These are phyloP conservation scores for Porpolomopsis calyptriformis DNA, from an alignment of 768 basidiomycete genomes.

Conservation along the genomic window DNA sequence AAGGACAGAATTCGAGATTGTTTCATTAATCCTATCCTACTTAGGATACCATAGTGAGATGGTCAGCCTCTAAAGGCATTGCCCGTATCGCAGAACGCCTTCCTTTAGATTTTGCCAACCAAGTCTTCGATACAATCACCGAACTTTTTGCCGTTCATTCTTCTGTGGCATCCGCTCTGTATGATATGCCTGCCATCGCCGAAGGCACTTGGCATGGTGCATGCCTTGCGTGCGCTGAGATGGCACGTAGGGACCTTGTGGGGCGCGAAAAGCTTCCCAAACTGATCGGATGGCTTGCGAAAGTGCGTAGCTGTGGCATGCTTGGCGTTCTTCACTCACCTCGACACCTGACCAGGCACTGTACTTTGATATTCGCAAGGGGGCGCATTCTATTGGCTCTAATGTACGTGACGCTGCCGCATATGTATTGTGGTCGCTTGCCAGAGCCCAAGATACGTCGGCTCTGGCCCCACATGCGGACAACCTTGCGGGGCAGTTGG, in stretches of 20 bases:
- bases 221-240: slow-evolving; percentile 84
- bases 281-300: slow-evolving; percentile 69
- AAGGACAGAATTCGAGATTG: background rate
- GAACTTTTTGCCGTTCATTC: slow-evolving; percentile 71
- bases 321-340: background rate
- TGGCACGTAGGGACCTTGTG: slow-evolving; percentile 76
- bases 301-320: slow-evolving; percentile 33
- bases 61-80: slow-evolving; percentile 88
- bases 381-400: slow-evolving; percentile 87
- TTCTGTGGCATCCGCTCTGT: slow-evolving; percentile 47
- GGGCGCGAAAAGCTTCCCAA: slow-evolving; percentile 43
- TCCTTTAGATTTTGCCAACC: slow-evolving; percentile 59
- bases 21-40: slow-evolving; percentile 1
- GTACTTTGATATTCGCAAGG: slow-evolving; percentile 85
- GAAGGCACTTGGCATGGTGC: slow-evolving; percentile 94
- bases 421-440: slow-evolving; percentile 92
- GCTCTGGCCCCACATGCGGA: slow-evolving; percentile 51
- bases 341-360: slow-evolving; percentile 48
- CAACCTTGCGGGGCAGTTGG: slow-evolving; percentile 57
- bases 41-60: slow-evolving; percentile 91
- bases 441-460: slow-evolving; percentile 58
- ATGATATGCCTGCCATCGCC: slow-evolving; percentile 65
- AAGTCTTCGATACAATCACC: slow-evolving; percentile 75
- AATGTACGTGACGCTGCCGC: slow-evolving; percentile 91
- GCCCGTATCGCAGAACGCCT: slow-evolving; percentile 77